Evolutionary conservation across 139 green algal genomes (phyloP).

Genomic region (Dunaliella primolecta): DNA sequence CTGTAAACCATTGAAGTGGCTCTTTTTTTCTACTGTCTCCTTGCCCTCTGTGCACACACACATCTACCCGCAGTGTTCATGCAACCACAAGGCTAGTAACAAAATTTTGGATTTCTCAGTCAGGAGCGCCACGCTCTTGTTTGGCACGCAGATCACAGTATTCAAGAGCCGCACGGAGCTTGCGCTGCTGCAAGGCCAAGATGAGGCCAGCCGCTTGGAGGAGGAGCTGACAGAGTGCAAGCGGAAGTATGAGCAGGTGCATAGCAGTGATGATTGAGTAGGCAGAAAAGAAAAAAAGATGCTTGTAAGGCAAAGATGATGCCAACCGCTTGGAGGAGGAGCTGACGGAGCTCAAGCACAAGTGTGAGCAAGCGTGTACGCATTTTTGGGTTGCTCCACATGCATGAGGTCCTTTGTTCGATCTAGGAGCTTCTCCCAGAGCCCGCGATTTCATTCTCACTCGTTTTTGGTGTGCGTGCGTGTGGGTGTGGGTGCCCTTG

Average conservation of each 20-base stretch:
- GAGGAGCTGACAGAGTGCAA: constrained; percentile 40
- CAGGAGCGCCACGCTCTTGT: too few species aligned
- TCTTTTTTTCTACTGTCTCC: too few species aligned
- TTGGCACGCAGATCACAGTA: constrained; percentile 55
- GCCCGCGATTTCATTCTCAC: too few species aligned
- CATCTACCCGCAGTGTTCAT: too few species aligned
- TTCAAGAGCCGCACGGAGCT: constrained; percentile 67
- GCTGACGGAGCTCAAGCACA: constrained; percentile 32
- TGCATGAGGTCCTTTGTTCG: constrained; percentile 18
- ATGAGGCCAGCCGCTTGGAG: constrained; percentile 40
- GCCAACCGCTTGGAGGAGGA: constrained; percentile 39
- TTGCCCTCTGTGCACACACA: too few species aligned
- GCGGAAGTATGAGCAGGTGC: constrained; percentile 45
- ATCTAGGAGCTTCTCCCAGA: too few species aligned
- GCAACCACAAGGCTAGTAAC: too few species aligned
- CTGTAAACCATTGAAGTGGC: too few species aligned
- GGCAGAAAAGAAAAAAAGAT: not conserved
- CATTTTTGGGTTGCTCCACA: not conserved
- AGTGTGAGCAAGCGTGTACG: constrained; percentile 41
- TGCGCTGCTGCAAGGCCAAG: constrained; percentile 57
- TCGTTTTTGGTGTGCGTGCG: not conserved
- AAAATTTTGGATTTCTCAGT: too few species aligned
- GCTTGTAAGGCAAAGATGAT: constrained; percentile 54
- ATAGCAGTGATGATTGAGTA: not conserved
- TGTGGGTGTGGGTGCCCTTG: not conserved